phyloP scores from a whole-genome alignment of 768 basidiomycete genomes.

The Gymnopilus junonius region DNA sequence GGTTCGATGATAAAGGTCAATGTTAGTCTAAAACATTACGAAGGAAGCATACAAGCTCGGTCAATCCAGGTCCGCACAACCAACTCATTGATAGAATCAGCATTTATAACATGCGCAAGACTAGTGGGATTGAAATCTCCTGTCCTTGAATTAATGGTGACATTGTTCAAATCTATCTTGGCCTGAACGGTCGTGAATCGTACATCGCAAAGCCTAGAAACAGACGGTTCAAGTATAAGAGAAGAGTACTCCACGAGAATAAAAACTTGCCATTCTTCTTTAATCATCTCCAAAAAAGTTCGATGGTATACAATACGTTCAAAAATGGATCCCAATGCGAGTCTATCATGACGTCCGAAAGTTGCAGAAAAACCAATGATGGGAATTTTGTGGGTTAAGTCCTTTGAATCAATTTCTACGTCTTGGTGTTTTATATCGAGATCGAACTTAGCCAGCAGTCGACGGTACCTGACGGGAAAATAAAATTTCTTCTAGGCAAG shows the following conservation, averaged over 20 bases:
- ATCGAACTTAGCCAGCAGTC: slow-evolving; percentile 85
- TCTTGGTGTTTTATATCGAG: slow-evolving; percentile 62
- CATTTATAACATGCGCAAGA: slow-evolving; percentile 84
- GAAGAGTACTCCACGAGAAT: background rate
- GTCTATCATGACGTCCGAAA: slow-evolving; percentile 89
- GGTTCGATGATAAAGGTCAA: background rate
- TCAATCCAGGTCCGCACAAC: slow-evolving; percentile 88
- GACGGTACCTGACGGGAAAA: slow-evolving; percentile 60
- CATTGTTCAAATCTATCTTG: slow-evolving; percentile 67
- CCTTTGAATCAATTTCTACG: slow-evolving; percentile 35
- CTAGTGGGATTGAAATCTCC: slow-evolving; percentile 86
- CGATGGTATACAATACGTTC: slow-evolving; percentile 91
- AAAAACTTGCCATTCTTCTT: slow-evolving; percentile 75
- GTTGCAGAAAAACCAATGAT: slow-evolving; percentile 96
- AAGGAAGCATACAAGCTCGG: slow-evolving; percentile 62
- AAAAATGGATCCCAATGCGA: slow-evolving; percentile 88
- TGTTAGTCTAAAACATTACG: background rate
- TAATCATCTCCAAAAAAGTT: slow-evolving; percentile 91
- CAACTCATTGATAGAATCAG: slow-evolving; percentile 72
- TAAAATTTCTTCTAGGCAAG: background rate
- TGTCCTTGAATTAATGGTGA: slow-evolving; percentile 64
- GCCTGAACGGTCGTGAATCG: slow-evolving; percentile 85
- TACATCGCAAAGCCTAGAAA: slow-evolving; percentile 77
- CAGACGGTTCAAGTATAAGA: slow-evolving; percentile 3
- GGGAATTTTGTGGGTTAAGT: slow-evolving; percentile 60